Base-by-base conservation (phyloP, 176 grass and related monocot species). In the Poa annua region DNA sequence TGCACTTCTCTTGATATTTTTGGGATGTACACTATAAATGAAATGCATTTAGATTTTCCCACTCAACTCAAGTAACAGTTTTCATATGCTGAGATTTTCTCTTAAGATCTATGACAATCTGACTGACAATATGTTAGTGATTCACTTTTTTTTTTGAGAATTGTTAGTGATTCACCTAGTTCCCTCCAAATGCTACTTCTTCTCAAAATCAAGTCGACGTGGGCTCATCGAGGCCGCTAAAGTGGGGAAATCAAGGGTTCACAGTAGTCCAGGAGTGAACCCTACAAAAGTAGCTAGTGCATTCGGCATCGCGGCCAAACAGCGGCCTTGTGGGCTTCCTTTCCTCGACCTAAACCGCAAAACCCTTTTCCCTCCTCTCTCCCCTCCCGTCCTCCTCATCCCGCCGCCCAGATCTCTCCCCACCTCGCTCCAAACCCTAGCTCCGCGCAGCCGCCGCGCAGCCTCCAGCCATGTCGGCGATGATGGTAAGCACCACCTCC, bases 391-490 rank as follows among this genome's bases (percentile, higher is more conserved):
- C 21, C 3, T 29, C 24, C 4, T 8, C 4, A 6, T 47, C 39
- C 2, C 41, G 3, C 41, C 25, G 59, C 41, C 35, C 52, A 71
- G 64, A 79, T 86, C 84, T 63, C 26, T 70, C 62, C n/a, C 29
- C 45, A 47, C 45, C 66, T n/a, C 75, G 16, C 69, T 42, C 41
- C 19, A 62, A 89, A 60, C 82, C 87, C 82, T 85, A 81, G 77
- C 26, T 19, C 17, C 76, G 6, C n/a, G n/a, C n/a, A n/a, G n/a
- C 48, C 36, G 11, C 17, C 76, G 8, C 48, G 57, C 21, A 16
- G 39, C 53, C 77, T 76, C 33, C 66, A 41, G 33, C 78, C 79
- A 91, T 91, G 90, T 60, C 86, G 86, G 19, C 83, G 39, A 91
- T 91, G 86, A 44, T 91, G 90, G 90, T 91, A 85, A 70, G 80